Base-by-base conservation (phyloP, 495 filamentous ascomycete genomes). In the Aspergillus olivimuriae region DNA sequence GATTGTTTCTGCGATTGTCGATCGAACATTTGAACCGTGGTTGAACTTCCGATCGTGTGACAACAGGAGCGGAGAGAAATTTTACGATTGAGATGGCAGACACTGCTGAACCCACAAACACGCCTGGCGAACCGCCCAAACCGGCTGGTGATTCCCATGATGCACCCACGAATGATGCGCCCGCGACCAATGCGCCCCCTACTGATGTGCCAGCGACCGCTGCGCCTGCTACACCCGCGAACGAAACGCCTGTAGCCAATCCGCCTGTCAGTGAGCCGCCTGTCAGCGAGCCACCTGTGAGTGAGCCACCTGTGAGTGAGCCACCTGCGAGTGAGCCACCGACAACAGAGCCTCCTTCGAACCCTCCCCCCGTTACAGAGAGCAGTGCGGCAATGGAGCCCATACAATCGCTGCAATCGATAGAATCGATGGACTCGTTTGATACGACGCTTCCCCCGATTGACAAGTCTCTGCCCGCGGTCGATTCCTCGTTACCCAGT, bases 401-500 rank as follows among this genome's bases (percentile, higher is more conserved):
- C n/a, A n/a, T n/a, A n/a, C n/a, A n/a, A n/a, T n/a, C n/a, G 49
- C 47, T 17, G 24, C 24, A 28, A 28, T 28, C 24, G 11, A 6
- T 5, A 28, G 6, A 11, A 28, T n/a, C n/a, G 24, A 28, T 28
- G 24, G 11, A 28, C 35, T 46, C 48, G 16, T n/a, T n/a, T n/a
- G 65, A 70, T 20, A 51, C 58, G 21, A 56, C 63, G 5, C 53
- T 70, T 7, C 65, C 65, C 4, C 56, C 65, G n/a, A 68, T 68
- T 23, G 66, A 70, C 41, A 61, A 58, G 12, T 57, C 56, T 9
- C 30, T 70, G 37, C 63, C 66, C 4, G 51, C 52, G 4, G 47
- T 62, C 22, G 66, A 70, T 36, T 47, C 57, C 6, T 20, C 44
- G 6, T 28, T 56, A 20, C 50, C 47, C 14, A 41, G 43, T 23